phyloP scores from a whole-genome alignment of 2,329 filamentous ascomycete genomes.

The Fusarium mundagurra region DNA sequence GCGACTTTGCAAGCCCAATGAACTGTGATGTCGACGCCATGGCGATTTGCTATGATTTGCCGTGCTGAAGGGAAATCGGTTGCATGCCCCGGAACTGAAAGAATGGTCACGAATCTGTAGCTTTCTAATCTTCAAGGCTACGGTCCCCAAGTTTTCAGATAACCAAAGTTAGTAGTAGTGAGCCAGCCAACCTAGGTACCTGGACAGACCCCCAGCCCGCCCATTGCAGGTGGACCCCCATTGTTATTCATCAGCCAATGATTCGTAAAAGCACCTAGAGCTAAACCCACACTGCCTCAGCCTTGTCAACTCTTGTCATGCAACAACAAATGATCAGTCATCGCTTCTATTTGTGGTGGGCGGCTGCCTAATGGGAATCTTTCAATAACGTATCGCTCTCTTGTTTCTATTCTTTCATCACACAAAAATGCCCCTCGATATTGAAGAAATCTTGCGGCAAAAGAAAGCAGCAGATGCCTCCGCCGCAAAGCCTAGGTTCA shows the following conservation, averaged over 20 bases:
- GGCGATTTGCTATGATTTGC: constrained; percentile 25
- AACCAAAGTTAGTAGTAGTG: no score
- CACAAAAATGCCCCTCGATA: constrained; percentile 66
- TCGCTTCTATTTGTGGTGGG: background rate
- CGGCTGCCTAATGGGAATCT: background rate
- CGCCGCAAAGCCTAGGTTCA: constrained; percentile 86
- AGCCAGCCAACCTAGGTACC: no score
- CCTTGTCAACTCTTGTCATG: constrained; percentile 29
- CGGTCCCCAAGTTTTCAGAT: constrained; percentile 32
- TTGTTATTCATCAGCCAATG: background rate
- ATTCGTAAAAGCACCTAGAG: constrained; percentile 7
- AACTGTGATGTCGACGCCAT: constrained; percentile 54
- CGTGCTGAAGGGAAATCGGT: constrained; percentile 33
- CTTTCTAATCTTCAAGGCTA: constrained; percentile 35
- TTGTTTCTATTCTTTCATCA: background rate
- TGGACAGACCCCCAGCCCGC: background rate
- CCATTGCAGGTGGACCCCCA: background rate
- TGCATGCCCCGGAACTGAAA: constrained; percentile 9
- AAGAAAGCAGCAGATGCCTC: constrained; percentile 88
- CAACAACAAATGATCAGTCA: constrained; percentile 2
- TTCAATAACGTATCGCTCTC: background rate
- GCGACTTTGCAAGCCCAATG: constrained; percentile 71
- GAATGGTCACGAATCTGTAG: constrained; percentile 12
- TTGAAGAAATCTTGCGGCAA: constrained; percentile 85
- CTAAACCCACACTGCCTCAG: constrained; percentile 25